Evolutionary conservation across 2,329 filamentous ascomycete species (phyloP).

Genomic region (Fusarium nisikadoi): DNA sequence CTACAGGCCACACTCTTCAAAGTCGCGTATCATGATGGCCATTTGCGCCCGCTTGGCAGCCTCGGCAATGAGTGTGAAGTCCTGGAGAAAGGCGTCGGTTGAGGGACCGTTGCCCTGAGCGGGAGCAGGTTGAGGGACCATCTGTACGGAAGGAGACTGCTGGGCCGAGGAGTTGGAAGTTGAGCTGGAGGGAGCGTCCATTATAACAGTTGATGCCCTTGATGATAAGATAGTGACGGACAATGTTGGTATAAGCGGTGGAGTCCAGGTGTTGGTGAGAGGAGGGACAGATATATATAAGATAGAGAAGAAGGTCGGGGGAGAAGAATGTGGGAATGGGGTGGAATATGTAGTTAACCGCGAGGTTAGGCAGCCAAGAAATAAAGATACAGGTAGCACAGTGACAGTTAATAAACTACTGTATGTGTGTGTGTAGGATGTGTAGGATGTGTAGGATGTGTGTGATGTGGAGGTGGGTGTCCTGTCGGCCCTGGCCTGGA

Average conservation of each 20-base stretch:
- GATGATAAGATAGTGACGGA: conserved; percentile 17
- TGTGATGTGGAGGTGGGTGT: conserved; percentile 7
- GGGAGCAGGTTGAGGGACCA: conserved; percentile 41
- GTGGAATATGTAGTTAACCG: conserved; percentile 19
- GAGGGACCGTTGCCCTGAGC: conserved; percentile 51
- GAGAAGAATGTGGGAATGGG: conserved; percentile 11
- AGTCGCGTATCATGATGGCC: conserved; percentile 86
- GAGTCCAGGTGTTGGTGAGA: background rate
- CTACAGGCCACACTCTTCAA: conserved; percentile 76
- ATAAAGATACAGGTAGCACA: conserved; percentile 10
- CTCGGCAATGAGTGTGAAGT: conserved; percentile 89
- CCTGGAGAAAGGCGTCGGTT: conserved; percentile 74
- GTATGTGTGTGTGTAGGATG: background rate
- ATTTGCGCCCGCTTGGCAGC: conserved; percentile 94
- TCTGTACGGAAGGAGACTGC: conserved; percentile 47
- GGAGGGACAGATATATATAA: background rate
- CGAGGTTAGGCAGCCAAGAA: conserved; percentile 26
- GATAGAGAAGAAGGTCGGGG: background rate
- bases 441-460: background rate
- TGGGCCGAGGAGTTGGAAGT: conserved; percentile 45
- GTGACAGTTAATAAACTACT: conserved; percentile 8
- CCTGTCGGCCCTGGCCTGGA: conserved; percentile 8
- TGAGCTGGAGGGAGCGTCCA: conserved; percentile 51
- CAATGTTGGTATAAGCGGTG: conserved; percentile 2
- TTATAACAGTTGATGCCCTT: conserved; percentile 11